Evolutionary conservation across 2,329 filamentous ascomycete species (phyloP).

Genomic region (Fusarium duplospermum): DNA sequence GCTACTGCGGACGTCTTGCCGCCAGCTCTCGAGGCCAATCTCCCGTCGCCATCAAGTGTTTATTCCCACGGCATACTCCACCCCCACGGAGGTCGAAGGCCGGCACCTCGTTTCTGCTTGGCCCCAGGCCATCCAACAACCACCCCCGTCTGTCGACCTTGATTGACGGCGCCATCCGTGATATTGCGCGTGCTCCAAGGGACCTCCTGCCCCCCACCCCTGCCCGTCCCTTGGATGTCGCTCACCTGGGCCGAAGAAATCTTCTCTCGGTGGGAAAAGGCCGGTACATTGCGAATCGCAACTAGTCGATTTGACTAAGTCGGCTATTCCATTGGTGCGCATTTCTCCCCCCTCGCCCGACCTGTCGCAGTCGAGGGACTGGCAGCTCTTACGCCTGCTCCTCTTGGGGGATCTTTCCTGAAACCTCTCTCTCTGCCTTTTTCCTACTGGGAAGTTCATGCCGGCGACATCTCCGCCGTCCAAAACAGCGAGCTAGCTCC

Average conservation of each 20-base stretch:
- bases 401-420: conserved; percentile 3
- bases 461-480: conserved; percentile 20
- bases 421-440: background rate
- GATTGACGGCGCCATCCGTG: conserved; percentile 18
- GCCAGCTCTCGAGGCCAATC: conserved; percentile 22
- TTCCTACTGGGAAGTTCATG: conserved; percentile 23
- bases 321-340: conserved; percentile 44
- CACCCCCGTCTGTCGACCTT: conserved; percentile 19
- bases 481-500: conserved; percentile 35
- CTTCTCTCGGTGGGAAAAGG: conserved; percentile 28
- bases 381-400: background rate
- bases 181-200: background rate
- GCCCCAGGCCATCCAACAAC: conserved; percentile 16
- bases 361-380: conserved; percentile 26
- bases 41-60: conserved; percentile 29
- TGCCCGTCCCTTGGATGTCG: conserved; percentile 8
- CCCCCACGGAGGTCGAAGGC: conserved; percentile 46
- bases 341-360: conserved; percentile 35
- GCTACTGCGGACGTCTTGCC: conserved; percentile 13
- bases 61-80: conserved; percentile 37
- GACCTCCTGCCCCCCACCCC: conserved; percentile 25
- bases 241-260: conserved; percentile 21
- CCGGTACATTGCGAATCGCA: conserved; percentile 35
- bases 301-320: conserved; percentile 34
- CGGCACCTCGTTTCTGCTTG: conserved; percentile 23